A percentile compares a stretch with the other conserved stretches of the same genome.
Evolutionary conservation across 1,284 basidiomycete genomes (phyloP).

Genomic region (Sanguinoderma infundibulare): DNA sequence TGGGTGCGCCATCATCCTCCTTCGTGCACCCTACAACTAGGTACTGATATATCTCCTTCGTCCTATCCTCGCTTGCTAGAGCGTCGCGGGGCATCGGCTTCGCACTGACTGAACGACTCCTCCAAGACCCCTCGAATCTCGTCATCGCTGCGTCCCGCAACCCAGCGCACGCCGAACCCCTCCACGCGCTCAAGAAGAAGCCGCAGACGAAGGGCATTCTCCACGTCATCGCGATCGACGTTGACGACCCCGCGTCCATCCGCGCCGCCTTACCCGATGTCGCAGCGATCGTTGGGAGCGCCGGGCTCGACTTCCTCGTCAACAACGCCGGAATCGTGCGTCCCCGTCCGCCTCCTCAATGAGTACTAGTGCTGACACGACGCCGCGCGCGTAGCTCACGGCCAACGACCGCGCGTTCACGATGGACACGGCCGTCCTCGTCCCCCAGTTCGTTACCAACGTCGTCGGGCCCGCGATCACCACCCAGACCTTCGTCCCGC

Average conservation of each 20-base stretch:
- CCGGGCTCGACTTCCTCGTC: slow-evolving; percentile 42
- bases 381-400: slow-evolving; percentile 28
- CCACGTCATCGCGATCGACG: slow-evolving; percentile 40
- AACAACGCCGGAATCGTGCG: slow-evolving; percentile 43
- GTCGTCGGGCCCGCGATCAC: slow-evolving; percentile 40
- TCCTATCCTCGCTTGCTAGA: no score
- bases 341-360: not conserved
- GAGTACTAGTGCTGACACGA: no score
- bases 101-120: slow-evolving; percentile 41
- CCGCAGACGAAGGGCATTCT: slow-evolving; percentile 28
- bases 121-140: slow-evolving; percentile 34
- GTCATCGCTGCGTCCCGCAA: slow-evolving; percentile 43
- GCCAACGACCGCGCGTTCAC: slow-evolving; percentile 32
- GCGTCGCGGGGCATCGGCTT: slow-evolving; percentile 39
- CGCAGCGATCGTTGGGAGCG: not conserved
- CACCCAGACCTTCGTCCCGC: slow-evolving; percentile 36
- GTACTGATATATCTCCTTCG: no score
- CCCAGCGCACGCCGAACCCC: slow-evolving; percentile 34
- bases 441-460: slow-evolving; percentile 34
- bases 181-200: slow-evolving; percentile 28
- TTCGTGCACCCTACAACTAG: no score
- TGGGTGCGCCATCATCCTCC: no score
- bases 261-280: slow-evolving; percentile 14
- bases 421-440: slow-evolving; percentile 28
- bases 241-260: slow-evolving; percentile 34